Percentiles rank a stretch among this genome's conserved stretches.
phyloP scores from a whole-genome alignment of 73 alveolate species.

The Paramecium pentaurelia region DNA sequence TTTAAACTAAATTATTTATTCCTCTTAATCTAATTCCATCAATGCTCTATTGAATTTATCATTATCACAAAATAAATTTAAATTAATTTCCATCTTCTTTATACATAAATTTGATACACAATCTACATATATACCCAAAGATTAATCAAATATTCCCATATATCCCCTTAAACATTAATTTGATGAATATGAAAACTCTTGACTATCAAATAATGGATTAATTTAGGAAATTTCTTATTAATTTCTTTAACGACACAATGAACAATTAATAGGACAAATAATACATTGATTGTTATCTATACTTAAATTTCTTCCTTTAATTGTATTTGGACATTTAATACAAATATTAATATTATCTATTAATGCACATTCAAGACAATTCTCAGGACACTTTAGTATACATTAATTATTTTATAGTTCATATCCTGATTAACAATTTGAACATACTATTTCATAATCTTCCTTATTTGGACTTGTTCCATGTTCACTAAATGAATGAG shows the following conservation, averaged over 20 bases:
- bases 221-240: not conserved
- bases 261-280: not conserved
- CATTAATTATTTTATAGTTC: not conserved
- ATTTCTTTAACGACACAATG: not conserved
- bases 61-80: not conserved
- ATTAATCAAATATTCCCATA: not conserved
- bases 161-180: not conserved
- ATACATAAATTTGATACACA: not conserved
- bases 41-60: not conserved
- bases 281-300: not conserved
- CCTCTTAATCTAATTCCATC: not conserved
- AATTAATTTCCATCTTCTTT: not conserved
- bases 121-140: not conserved
- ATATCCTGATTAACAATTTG: not conserved
- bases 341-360: not conserved
- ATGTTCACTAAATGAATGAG: not conserved
- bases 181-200: not conserved
- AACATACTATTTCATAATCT: not conserved
- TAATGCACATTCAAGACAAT: not conserved
- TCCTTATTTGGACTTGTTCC: not conserved
- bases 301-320: not conserved
- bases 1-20: not conserved
- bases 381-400: not conserved
- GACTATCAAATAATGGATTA: not conserved
- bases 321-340: not conserved